Evolutionary conservation across 495 filamentous ascomycete species (phyloP).

Genomic region (Aspergillus leporis): DNA sequence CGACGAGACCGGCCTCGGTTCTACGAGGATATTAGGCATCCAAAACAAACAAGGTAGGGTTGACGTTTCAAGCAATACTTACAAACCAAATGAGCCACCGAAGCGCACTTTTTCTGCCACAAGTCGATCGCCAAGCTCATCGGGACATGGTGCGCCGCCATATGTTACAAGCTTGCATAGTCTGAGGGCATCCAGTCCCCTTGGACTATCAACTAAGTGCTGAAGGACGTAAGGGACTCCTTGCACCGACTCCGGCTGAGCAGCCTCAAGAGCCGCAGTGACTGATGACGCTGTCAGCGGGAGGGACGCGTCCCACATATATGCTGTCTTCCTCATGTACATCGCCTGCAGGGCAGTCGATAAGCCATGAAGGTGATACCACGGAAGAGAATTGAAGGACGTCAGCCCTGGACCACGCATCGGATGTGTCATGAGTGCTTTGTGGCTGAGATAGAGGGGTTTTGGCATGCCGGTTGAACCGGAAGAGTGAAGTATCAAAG

Average conservation of each 20-base stretch:
- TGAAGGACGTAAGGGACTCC: conserved; percentile 60
- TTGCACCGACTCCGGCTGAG: conserved; percentile 51
- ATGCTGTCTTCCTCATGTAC: conserved; percentile 50
- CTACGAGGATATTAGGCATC: conserved; percentile 26
- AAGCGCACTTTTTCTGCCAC: conserved; percentile 50
- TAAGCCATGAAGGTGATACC: conserved; percentile 55
- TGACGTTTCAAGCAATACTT: conserved; percentile 19
- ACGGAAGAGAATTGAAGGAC: conserved; percentile 56
- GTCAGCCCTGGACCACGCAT: conserved; percentile 37
- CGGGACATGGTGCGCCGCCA: conserved; percentile 55
- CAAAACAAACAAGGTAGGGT: background rate
- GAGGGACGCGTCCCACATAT: conserved; percentile 52
- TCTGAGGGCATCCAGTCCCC: conserved; percentile 47
- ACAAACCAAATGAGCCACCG: conserved; percentile 54
- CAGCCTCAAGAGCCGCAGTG: conserved; percentile 46
- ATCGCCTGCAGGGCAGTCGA: conserved; percentile 51
- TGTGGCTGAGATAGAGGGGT: conserved; percentile 44
- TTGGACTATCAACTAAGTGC: conserved; percentile 48
- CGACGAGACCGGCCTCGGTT: conserved; percentile 55
- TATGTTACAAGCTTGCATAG: conserved; percentile 49
- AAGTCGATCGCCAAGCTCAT: conserved; percentile 57
- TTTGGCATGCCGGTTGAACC: conserved; percentile 62
- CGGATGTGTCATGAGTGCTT: conserved; percentile 40
- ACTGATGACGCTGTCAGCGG: conserved; percentile 54
- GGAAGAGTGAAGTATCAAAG: conserved; percentile 57